Evolutionary conservation across 1,139 yeast species (phyloP).

Genomic region (Taiozyma sp.): DNA sequence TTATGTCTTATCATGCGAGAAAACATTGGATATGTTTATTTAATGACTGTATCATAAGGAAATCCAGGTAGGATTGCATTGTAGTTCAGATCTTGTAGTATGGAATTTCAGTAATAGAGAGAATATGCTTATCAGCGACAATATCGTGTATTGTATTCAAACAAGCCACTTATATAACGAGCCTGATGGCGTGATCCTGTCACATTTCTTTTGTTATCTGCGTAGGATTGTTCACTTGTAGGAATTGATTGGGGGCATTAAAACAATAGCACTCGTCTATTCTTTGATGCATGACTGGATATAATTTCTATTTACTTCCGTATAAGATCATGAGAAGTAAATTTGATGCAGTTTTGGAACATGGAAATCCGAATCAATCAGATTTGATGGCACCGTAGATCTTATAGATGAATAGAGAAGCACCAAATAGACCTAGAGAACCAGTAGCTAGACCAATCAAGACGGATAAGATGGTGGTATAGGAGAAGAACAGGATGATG

Average conservation of each 20-base stretch:
- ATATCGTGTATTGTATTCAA: neutral
- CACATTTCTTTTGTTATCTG: neutral
- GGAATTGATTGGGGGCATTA: neutral
- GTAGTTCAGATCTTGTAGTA: neutral
- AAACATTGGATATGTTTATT: neutral
- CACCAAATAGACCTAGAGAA: conserved; percentile 64
- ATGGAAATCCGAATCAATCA: conserved; percentile 33
- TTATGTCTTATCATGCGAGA: neutral
- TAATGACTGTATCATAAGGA: conserved; percentile 3
- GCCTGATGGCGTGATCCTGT: neutral
- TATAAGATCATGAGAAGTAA: neutral
- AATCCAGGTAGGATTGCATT: neutral
- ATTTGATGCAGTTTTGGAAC: neutral
- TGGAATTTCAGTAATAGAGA: neutral
- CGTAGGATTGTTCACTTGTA: no score
- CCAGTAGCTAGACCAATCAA: conserved; percentile 73
- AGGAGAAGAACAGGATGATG: conserved; percentile 62
- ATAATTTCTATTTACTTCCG: neutral
- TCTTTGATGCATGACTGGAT: neutral
- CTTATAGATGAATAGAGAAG: conserved; percentile 53
- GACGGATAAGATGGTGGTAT: conserved; percentile 61
- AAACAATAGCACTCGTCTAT: neutral
- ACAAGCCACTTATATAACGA: neutral
- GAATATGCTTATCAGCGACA: neutral
- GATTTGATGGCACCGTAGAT: conserved; percentile 56